Base-by-base conservation (phyloP, 1,284 basidiomycete genomes). In the Pseudozyma sp. region DNA sequence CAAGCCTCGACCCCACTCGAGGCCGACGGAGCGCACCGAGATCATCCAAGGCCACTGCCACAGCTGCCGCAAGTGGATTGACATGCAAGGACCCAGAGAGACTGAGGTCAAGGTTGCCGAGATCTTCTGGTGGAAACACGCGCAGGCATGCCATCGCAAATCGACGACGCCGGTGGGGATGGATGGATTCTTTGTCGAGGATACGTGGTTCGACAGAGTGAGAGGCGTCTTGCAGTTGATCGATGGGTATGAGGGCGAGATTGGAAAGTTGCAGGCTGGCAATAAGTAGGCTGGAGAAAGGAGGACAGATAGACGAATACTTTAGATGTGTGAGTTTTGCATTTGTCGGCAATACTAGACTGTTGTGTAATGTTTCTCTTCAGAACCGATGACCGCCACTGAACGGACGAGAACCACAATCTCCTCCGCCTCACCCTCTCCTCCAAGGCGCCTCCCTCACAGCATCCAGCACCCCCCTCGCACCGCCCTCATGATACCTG, bases 81-180 rank as follows among this genome's bases (percentile, higher is more conserved):
- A 76, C 17, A 45, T 76, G 40, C 58, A 76, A 30, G 68, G 69
- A 7, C 53, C 56, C 24, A 72, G 68, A 40, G 45, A 50, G 40
- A 59, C 55, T 14, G 60, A 63, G 9, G 56, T 76, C 47, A 76
- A 72, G 51, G 69, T 76, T n/a, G 47, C 58, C 6, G 74, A 76
- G 47, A 76, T 76, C 11, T 76, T 66, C 49, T 76, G 73, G 73
- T 76, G 73, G 72, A 75, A 75, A 33, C 72, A 75, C 31, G 72
- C 72, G 0, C 67, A 75, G 51, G 55, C 44, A 16, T 75, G 72
- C 31, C 72, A 75, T 48, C 39, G 57, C 0, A 59, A 47, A 13
- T 31, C 42, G 4, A 16, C 7, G 7, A 44, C 44, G 29, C 58
- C 61, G 0, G 56, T 57, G 0, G 70, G 61, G 5, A 50, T 58